These are phyloP conservation scores for Lactarius trivialis DNA, from an alignment of 768 basidiomycete genomes.

Conservation along the genomic window DNA sequence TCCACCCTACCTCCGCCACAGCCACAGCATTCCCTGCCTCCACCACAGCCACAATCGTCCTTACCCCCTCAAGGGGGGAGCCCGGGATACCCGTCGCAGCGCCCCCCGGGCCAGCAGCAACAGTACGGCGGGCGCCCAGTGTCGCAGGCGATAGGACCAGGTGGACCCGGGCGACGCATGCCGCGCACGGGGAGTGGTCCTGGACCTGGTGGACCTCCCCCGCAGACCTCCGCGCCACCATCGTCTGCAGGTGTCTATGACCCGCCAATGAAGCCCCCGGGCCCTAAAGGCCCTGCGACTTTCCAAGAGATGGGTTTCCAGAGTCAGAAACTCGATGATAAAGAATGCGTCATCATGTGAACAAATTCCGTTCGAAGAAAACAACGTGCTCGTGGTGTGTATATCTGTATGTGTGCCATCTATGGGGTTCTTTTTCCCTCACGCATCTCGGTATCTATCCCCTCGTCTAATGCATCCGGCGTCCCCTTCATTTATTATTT, in stretches of 20 bases:
- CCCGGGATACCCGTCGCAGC: constrained; percentile 8
- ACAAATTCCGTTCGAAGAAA: not conserved
- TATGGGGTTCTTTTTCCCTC: not conserved
- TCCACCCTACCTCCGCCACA: not conserved
- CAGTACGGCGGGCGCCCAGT: not conserved
- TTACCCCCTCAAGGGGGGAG: not conserved
- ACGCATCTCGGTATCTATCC: not conserved
- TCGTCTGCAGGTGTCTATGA: not conserved
- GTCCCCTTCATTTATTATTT: not conserved
- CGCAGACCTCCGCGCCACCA: not conserved
- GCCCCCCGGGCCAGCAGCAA: not conserved
- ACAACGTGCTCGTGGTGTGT: not conserved
- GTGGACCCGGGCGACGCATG: constrained; percentile 3
- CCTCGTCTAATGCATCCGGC: not conserved
- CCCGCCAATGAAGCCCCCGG: constrained; percentile 19
- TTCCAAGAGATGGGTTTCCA: constrained; percentile 94
- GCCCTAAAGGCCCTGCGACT: constrained; percentile 52
- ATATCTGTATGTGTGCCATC: not conserved
- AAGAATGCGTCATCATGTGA: constrained; percentile 86
- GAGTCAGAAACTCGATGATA: constrained; percentile 67
- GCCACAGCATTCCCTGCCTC: not conserved
- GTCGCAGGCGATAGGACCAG: not conserved
- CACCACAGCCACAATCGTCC: not conserved
- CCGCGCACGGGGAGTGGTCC: not conserved
- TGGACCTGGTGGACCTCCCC: not conserved